Base-by-base conservation (phyloP, 2,329 filamentous ascomycete genomes). In the Aspergillus fijiensis region DNA sequence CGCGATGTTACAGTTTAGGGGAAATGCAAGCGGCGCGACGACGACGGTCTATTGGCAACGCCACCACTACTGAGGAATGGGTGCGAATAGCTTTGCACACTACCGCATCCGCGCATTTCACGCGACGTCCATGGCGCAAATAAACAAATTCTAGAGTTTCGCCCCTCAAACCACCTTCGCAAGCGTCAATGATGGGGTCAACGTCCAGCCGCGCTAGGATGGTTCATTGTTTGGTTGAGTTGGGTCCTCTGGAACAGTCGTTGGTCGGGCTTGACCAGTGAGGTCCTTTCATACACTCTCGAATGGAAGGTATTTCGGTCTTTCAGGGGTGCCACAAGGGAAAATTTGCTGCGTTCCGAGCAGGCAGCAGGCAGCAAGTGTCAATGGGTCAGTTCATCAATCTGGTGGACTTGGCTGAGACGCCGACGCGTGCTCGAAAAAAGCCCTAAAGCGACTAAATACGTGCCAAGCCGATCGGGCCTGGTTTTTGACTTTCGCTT, bases 401-500 rank as follows among this genome's bases (percentile, higher is more conserved):
- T 45, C 16, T 7, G 16, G 14, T 47, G 25, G 45, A 42, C 27
- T 55, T 48, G 53, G 53, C 29, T 33, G 53, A 49, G 53, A 55
- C 29, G 29, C 53, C 45, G 27, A 55, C 42, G 39, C 53, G 42
- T 49, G 19, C 27, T 33, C 48, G 47, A 49, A 47, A 11, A 11
- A 35, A 33, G 53, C 27, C 53, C 42, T 55, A 55, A 31, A 35
- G n/a, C 11, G 29, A 35, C 51, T 52, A 53, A 35, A 35, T 21
- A 23, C 25, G 27, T 47, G 53, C 53, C 42, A 55, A 55, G 53
- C 42, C 42, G n/a, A 45, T 45, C 53, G 27, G 42, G 9, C 16
- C 27, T 31, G 42, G n/a, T 33, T 12, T 55, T 47, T 55, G 25
- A 47, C 53, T 48, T 55, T 55, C 53, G 53, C 53, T 55, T 55